phyloP scores from a whole-genome alignment of 139 green algal genomes.

The Picochlorum sp. region DNA sequence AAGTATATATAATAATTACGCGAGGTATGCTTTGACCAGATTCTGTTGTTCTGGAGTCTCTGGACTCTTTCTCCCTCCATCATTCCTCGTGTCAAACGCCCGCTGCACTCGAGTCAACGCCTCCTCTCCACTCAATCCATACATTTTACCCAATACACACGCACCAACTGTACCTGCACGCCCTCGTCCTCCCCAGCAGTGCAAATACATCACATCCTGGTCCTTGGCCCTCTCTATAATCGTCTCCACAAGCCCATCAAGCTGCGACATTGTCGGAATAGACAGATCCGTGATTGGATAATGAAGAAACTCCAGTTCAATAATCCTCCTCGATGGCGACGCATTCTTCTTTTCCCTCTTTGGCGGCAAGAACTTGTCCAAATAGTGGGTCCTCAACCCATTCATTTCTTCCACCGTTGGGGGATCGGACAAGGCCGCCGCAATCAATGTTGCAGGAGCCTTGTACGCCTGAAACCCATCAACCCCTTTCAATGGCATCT shows the following conservation, averaged over 20 bases:
- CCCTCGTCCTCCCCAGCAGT: constrained; percentile 82
- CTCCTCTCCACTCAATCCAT: constrained; percentile 58
- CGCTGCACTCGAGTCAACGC: constrained; percentile 59
- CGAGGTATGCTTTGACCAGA: constrained; percentile 44
- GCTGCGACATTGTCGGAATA: too few relatives aligned
- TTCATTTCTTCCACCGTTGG: constrained; percentile 46
- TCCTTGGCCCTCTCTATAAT: constrained; percentile 18
- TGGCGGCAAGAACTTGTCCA: constrained; percentile 48
- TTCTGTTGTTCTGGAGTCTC: constrained; percentile 60
- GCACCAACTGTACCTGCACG: constrained; percentile 64
- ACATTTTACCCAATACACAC: constrained; percentile 55
- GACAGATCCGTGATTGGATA: constrained; percentile 57
- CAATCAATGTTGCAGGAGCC: constrained; percentile 40
- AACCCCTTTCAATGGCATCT: constrained; percentile 60
- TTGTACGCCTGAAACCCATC: constrained; percentile 79
- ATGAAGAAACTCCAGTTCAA: constrained; percentile 51
- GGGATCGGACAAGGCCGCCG: constrained; percentile 27
- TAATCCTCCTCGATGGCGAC: constrained; percentile 1
- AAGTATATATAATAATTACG: not conserved
- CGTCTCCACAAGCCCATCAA: constrained; percentile 14
- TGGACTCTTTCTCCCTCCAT: constrained; percentile 37
- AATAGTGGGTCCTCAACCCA: constrained; percentile 53
- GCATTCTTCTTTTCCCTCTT: constrained; percentile 16
- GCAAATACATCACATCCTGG: constrained; percentile 67
- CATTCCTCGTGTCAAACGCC: constrained; percentile 55